Evolutionary conservation across 2,329 filamentous ascomycete genomes (phyloP).

Genomic region (Ophiosphaerella korrae): DNA sequence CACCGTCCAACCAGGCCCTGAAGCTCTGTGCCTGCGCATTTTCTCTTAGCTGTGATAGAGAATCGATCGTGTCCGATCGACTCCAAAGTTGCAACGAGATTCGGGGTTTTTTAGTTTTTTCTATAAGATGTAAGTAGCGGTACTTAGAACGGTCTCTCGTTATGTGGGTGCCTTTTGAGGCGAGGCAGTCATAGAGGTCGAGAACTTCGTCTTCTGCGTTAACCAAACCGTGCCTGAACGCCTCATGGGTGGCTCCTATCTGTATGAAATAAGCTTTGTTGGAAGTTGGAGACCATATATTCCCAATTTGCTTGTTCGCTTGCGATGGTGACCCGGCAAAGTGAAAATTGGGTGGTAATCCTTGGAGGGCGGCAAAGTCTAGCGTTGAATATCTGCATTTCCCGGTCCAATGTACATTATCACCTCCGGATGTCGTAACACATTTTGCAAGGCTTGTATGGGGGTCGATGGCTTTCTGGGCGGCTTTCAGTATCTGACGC

Average conservation of each 20-base stretch:
- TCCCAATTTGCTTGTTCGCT: constrained; percentile 28
- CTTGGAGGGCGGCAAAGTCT: constrained; percentile 26
- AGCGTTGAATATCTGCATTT: constrained; percentile 17
- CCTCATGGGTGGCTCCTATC: constrained; percentile 22
- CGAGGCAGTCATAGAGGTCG: constrained; percentile 18
- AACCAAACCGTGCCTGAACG: constrained; percentile 33
- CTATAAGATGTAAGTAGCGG: too few relatives aligned
- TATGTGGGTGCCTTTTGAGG: constrained; percentile 8
- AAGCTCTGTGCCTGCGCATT: too few relatives aligned
- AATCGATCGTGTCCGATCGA: too few relatives aligned
- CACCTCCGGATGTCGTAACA: constrained; percentile 25
- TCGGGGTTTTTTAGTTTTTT: too few relatives aligned
- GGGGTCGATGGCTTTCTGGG: constrained; percentile 2
- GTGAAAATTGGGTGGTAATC: constrained; percentile 10
- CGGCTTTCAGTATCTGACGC: constrained; percentile 4
- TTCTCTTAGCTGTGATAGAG: too few relatives aligned
- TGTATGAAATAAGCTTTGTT: constrained; percentile 2
- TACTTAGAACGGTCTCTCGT: not conserved
- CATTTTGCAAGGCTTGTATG: constrained; percentile 8
- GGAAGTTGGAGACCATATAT: constrained; percentile 22
- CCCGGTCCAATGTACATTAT: constrained; percentile 24
- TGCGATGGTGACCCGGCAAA: constrained; percentile 14
- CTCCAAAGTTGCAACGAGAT: too few relatives aligned
- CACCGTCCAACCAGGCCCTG: too few relatives aligned
- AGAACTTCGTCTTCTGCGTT: constrained; percentile 26